Base-by-base conservation (phyloP, 768 basidiomycete genomes). In the Russula compacta region DNA sequence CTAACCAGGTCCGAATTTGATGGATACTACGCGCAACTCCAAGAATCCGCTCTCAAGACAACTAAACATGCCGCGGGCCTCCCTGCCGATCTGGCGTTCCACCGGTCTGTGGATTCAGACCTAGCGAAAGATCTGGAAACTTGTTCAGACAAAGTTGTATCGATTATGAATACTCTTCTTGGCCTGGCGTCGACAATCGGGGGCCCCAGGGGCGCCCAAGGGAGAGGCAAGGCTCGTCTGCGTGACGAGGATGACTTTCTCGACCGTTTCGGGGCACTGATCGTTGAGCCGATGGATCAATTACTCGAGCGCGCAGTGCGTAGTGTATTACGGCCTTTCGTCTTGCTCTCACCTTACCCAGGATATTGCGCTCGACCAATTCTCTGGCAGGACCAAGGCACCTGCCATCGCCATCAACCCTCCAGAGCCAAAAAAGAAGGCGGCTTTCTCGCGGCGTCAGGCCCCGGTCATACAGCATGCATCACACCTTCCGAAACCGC, bases 231-330 rank as follows among this genome's bases (percentile, higher is more conserved):
- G 68, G 76, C 73, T 19, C 79, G 77, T 67, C 67, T 88, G 54
- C 77, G 79, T 58, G 81, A 76, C 58, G 81, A 89, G 68, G 92
- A 97, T 67, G 89, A 94, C 73, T 80, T 95, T 3, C 73, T 90
- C 36, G 95, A 97, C 70, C 83, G 82, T 65, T 95, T 93, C 71
- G 81, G 88, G 65, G 77, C 82, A 17, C 72, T 83, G 21, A 79
- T 95, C 2, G 86, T 91, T n/a, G 91, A 93, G 69, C 76, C 83
- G 0, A 82, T 95, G 79, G 95, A 99, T 70, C 79, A 81, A 50
- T 71, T 98, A 55, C 72, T 97, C 60, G 97, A 98, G 73, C 79
- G 83, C 55, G 89, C 92, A 4, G 92, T 89, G 67, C 73, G 84
- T 72, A 29, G 14, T 56, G 17, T 56, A 53, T 38, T 12, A 3